Conservation (phyloP, 768 basidiomycete species). For the Macrolepiota dolichaula region DNA sequence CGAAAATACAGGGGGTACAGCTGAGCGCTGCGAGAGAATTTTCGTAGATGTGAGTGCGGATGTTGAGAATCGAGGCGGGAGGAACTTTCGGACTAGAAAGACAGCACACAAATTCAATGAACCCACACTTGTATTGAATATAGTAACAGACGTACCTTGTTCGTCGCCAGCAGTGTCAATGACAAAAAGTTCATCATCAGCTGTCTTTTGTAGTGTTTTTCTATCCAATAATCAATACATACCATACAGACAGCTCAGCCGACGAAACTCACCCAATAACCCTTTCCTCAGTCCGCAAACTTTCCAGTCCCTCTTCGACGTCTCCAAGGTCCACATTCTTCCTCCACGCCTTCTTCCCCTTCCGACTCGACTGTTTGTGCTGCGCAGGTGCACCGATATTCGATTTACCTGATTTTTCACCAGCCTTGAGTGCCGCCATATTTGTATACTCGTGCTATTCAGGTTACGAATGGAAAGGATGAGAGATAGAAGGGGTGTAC, state of each 20-base stretch:
- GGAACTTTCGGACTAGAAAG: conserved; percentile 50
- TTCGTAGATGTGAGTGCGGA: conserved; percentile 63
- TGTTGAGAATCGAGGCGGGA: conserved; percentile 50
- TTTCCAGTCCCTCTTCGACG: conserved; percentile 75
- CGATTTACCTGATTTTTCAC: conserved; percentile 23
- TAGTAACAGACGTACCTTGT: conserved; percentile 39
- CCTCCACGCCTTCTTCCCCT: conserved; percentile 91
- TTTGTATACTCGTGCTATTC: neutral
- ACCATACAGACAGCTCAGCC: neutral
- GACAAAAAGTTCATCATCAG: conserved; percentile 73
- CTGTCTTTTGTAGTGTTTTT: conserved; percentile 59
- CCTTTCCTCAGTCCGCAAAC: conserved; percentile 76
- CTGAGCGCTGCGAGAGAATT: conserved; percentile 83
- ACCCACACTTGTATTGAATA: neutral
- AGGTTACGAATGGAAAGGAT: neutral
- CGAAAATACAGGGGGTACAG: conserved; percentile 81
- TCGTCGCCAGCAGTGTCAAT: conserved; percentile 81
- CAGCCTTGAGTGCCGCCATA: conserved; percentile 3
- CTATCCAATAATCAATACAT: conserved; percentile 29
- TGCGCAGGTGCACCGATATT: conserved; percentile 56
- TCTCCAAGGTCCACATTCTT: conserved; percentile 87
- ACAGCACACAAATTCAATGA: neutral
- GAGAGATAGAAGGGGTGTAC: neutral
- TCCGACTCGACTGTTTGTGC: conserved; percentile 69
- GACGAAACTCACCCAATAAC: conserved; percentile 60